Conservation (phyloP, 148 eudicot species). For the Cornus controversa region DNA sequence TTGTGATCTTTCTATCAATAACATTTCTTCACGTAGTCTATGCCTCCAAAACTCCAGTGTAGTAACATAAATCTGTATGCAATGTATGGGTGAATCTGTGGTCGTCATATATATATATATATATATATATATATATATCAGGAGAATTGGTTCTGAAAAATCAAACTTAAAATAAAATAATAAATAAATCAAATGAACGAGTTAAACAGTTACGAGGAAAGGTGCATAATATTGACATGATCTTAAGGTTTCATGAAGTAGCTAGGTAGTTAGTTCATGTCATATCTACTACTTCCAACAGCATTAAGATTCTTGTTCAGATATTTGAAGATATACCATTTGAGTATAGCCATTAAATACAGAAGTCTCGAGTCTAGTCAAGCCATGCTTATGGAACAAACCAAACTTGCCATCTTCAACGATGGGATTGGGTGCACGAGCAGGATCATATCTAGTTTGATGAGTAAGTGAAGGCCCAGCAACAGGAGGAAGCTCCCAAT, state of each 20-base stretch:
- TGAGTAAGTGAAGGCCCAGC: slow-evolving; percentile 97
- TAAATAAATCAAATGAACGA: neutral
- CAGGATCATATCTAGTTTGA: slow-evolving; percentile 95
- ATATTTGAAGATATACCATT: slow-evolving; percentile 89
- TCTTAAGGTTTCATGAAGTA: slow-evolving; percentile 6
- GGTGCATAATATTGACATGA: slow-evolving; percentile 14
- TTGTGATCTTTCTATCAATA: no score
- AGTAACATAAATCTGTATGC: no score
- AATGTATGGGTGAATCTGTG: no score
- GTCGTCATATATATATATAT: no score
- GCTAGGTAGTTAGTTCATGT: neutral
- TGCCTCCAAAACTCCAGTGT: no score
- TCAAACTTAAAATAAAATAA: no score
- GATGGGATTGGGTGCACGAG: slow-evolving; percentile 68
- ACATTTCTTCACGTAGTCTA: no score
- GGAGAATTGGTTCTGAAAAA: no score
- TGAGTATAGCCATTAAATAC: slow-evolving; percentile 96
- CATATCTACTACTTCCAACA: neutral
- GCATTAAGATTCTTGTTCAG: slow-evolving; percentile 43
- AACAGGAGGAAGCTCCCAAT: slow-evolving; percentile 96
- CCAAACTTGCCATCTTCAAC: slow-evolving; percentile 92
- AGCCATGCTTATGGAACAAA: slow-evolving; percentile 73
- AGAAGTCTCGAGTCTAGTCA: slow-evolving; percentile 57
- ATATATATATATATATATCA: no score
- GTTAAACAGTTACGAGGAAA: neutral